Evolutionary conservation across 805 yeast species (phyloP), one percentile per base, ranked within the genome.

Genomic region (Kluyveromyces dobzhanskii): DNA sequence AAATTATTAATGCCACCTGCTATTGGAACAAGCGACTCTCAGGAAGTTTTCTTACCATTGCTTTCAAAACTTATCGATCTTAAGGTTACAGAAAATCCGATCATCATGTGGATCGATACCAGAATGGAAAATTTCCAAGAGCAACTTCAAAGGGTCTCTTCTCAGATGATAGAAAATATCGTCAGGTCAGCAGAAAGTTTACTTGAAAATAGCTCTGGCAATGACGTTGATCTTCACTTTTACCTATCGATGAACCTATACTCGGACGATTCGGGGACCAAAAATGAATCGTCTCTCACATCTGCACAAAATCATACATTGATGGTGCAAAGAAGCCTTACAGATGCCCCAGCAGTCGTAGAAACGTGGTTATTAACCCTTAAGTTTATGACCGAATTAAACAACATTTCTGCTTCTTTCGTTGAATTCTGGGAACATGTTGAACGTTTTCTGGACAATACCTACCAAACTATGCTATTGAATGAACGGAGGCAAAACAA

Each of bases 51-150:
- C 42, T 49, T 71, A 16, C 62, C 66, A 9, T 51, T 69, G 10
- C 70, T 80, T 17, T 66, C 70, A n/a, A 73, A 71, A 46, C 61
- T 82, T 25, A 56, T 78, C 32, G 85, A 80, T 44, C 61, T 83
- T 25, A 81, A 78, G n/a, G 69, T 73, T 2, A 70, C 65, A 33
- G 78, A 75, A 40, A 80, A 76, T 52, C 90, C 90, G 4, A 73
- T 81, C 4, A 54, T 68, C 17, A 75, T 71, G 38, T 82, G 86
- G 77, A 68, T 82, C 21, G 62, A 69, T 30, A 59, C 71, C 14
- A 80, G 72, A 49, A 66, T 69, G 33, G 61, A 63, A 17, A 54
- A 54, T 14, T 65, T 76, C 42, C 54, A 59, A 6, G 45, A 50
- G 2, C 59, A 62, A 37, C 57, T 76, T 23, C 59, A 61, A 17